Evolutionary conservation across 331 rosid species (phyloP).

Genomic region (Telfairia occidentalis): DNA sequence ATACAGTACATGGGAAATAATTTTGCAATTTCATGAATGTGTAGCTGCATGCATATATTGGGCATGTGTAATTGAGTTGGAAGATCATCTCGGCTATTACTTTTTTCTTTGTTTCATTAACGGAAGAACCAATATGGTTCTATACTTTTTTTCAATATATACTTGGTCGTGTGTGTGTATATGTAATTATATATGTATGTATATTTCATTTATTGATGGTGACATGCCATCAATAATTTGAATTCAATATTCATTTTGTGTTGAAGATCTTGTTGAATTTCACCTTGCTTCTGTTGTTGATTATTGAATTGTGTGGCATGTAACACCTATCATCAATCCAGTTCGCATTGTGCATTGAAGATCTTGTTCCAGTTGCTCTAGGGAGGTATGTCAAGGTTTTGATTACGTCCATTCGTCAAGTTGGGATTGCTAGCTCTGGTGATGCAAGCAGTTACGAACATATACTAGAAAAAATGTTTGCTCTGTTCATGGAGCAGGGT

Average conservation of each 20-base stretch:
- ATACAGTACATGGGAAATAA: background rate
- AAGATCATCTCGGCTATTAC: background rate
- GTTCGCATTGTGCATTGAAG: constrained; percentile 95
- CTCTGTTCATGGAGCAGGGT: constrained; percentile 91
- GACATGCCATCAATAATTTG: background rate
- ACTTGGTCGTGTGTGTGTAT: background rate
- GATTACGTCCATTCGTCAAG: constrained; percentile 43
- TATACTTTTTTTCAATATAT: background rate
- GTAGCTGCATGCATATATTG: background rate
- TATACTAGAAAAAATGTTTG: constrained; percentile 66
- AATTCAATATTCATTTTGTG: background rate
- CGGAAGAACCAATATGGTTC: background rate
- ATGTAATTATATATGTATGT: background rate
- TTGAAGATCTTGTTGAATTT: background rate
- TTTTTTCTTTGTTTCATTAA: background rate
- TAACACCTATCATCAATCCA: constrained; percentile 28
- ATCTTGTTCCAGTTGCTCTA: constrained; percentile 88
- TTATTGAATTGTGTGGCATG: constrained; percentile 6
- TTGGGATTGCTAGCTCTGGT: constrained; percentile 35
- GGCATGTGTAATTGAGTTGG: background rate
- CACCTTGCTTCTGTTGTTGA: constrained; percentile 11
- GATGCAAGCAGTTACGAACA: constrained; percentile 42
- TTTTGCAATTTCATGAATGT: background rate
- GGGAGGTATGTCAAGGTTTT: constrained; percentile 72
- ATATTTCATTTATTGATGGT: background rate